Conservation (phyloP, 306 rosid species). For the Quercus variabilis region DNA sequence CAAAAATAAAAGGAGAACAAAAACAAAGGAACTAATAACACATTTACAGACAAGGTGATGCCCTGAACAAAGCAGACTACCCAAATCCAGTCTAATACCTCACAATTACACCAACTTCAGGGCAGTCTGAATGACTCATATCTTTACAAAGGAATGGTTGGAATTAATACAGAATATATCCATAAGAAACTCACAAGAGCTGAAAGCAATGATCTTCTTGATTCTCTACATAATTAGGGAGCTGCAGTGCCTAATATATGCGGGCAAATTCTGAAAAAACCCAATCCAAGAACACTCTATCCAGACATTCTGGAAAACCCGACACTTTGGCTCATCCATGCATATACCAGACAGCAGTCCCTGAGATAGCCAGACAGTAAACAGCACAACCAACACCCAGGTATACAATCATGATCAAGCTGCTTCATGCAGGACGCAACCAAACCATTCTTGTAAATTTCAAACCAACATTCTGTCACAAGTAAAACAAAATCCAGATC, state of each 20-base stretch:
- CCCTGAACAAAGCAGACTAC: not conserved
- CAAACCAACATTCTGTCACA: slow-evolving; percentile 14
- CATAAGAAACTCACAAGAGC: not conserved
- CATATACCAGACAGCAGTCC: slow-evolving; percentile 23
- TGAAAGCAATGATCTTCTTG: not conserved
- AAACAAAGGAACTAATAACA: not conserved
- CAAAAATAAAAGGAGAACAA: not conserved
- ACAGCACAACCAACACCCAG: slow-evolving; percentile 15
- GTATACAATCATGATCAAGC: slow-evolving; percentile 17
- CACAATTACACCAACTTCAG: slow-evolving; percentile 6
- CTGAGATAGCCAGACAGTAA: slow-evolving; percentile 15
- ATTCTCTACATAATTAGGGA: not conserved
- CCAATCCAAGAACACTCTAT: not conserved
- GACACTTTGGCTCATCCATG: not conserved
- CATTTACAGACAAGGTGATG: slow-evolving; percentile 19
- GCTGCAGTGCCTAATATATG: slow-evolving; percentile 4
- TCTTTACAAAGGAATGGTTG: slow-evolving; percentile 28
- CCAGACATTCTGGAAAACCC: not conserved
- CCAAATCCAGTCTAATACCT: not conserved
- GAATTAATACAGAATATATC: slow-evolving; percentile 15
- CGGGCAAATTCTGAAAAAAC: not conserved
- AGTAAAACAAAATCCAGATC: slow-evolving; percentile 23
- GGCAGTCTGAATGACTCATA: slow-evolving; percentile 6
- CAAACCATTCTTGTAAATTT: slow-evolving; percentile 9
- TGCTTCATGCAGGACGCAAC: slow-evolving; percentile 18